phyloP scores from a whole-genome alignment of 169 alveolate species.

The Theileria sp. region DNA sequence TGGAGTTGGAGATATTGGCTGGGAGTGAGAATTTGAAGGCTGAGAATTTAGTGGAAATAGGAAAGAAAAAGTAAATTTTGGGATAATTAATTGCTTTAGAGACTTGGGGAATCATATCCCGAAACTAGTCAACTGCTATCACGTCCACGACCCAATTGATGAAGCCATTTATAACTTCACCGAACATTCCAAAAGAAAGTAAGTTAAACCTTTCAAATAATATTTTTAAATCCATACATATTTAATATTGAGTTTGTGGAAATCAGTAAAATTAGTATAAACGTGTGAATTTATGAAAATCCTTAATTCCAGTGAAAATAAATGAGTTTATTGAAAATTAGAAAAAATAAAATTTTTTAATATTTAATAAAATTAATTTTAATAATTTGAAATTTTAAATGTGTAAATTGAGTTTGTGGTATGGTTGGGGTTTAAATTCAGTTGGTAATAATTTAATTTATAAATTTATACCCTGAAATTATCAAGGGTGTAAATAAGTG shows the following conservation, averaged over 20 bases:
- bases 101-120: conserved; percentile 20
- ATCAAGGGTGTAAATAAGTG: not conserved
- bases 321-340: too few relatives aligned
- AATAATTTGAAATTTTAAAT: too few relatives aligned
- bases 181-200: not conserved
- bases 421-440: not conserved
- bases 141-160: conserved; percentile 48
- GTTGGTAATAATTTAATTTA: not conserved
- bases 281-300: not conserved
- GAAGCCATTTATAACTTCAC: conserved; percentile 12
- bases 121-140: conserved; percentile 33
- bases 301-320: too few relatives aligned
- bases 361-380: too few relatives aligned
- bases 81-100: not conserved
- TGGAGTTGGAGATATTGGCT: conserved; percentile 33
- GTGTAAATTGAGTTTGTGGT: not conserved
- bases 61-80: not conserved
- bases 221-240: not conserved
- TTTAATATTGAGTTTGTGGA: not conserved
- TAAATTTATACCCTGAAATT: not conserved
- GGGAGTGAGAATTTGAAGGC: conserved; percentile 7
- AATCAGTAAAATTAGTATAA: not conserved
- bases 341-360: too few relatives aligned
- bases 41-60: not conserved
- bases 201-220: not conserved